Percentiles rank a stretch among this genome's conserved stretches.
phyloP scores from a whole-genome alignment of 257 asterid species.

The Ligustrum vulgare region DNA sequence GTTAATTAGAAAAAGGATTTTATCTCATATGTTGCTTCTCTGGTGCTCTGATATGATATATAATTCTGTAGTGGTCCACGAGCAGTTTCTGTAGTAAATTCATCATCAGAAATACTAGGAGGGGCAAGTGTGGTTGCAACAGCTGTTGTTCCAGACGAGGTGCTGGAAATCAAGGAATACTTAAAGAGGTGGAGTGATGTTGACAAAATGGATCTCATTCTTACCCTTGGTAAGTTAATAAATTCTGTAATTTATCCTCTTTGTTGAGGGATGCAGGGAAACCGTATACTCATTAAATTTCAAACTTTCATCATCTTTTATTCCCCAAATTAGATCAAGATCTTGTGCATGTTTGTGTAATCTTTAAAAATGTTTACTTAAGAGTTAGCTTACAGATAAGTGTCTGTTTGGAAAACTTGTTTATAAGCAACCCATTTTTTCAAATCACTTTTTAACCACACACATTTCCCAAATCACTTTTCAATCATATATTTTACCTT shows the following conservation, averaged over 20 bases:
- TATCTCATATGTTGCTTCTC: background rate
- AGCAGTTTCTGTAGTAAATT: conserved; percentile 81
- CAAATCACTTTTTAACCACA: too few relatives aligned
- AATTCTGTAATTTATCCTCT: conserved; percentile 5
- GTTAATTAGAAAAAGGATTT: background rate
- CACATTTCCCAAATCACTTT: too few relatives aligned
- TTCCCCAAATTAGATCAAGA: background rate
- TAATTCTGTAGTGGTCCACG: conserved; percentile 79
- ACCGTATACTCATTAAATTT: background rate
- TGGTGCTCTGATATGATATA: conserved; percentile 21
- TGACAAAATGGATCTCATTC: conserved; percentile 88
- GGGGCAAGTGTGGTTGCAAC: conserved; percentile 76
- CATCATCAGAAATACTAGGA: conserved; percentile 79
- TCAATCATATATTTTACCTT: too few relatives aligned
- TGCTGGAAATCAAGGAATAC: conserved; percentile 61
- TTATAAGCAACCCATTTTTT: too few relatives aligned
- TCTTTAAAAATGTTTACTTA: background rate
- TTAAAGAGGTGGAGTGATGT: conserved; percentile 84
- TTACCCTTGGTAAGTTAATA: conserved; percentile 72
- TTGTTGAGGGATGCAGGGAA: background rate
- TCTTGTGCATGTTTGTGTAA: background rate
- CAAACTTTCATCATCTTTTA: background rate
- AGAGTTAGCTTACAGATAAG: background rate
- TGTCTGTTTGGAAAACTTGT: too few relatives aligned
- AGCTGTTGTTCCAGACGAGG: conserved; percentile 83